Base-by-base conservation (phyloP, 1,284 basidiomycete species). In the Puccinia brachypodii region DNA sequence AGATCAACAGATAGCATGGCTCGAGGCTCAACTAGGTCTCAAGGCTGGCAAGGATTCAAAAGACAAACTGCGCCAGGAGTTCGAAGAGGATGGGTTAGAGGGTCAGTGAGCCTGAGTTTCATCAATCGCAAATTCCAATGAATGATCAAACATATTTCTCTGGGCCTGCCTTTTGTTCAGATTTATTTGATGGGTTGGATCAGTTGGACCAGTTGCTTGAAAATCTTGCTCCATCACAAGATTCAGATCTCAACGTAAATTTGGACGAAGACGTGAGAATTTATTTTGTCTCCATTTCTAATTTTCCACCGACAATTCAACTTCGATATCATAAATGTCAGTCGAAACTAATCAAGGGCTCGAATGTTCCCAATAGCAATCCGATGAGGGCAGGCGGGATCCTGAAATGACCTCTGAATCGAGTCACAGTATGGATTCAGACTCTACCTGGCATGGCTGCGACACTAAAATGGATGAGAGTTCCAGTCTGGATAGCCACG, bases 61-160 rank as follows among this genome's bases (percentile, higher is more conserved):
- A 75, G 31, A 16, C 31, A 81, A 81, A 68, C 62, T 81, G 4
- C 56, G 72, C 25, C 38, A 73, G 38, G 79, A 81, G 62, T 81
- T 81, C 42, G 58, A 74, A 56, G 72, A 81, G 42, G 79, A 81
- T 73, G 79, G 79, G 40, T 73, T 81, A 33, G 79, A 81, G 68
- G 79, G 79, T 81, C 7, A 36, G 44, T 8, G 25, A 60, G 33
- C 16, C 16, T 53, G 14, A n/a, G 9, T 62, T 62, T 62, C 4
- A 33, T 50, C 1, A 7, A 33, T 31, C 47, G 22, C 38, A 38
- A 7, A 6, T 47, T 60, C n/a, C 62, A 38, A 33, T 31, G 1
- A n/a, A 19, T 53, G 31, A 50, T 38, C 42, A 62, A 50, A 38
- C 38, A 8, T 13, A 25, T 42, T 62, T 76, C 11, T 28, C 25